Base-by-base conservation (phyloP, 352 stramenopile genomes). In the Peronospora belbahrii region DNA sequence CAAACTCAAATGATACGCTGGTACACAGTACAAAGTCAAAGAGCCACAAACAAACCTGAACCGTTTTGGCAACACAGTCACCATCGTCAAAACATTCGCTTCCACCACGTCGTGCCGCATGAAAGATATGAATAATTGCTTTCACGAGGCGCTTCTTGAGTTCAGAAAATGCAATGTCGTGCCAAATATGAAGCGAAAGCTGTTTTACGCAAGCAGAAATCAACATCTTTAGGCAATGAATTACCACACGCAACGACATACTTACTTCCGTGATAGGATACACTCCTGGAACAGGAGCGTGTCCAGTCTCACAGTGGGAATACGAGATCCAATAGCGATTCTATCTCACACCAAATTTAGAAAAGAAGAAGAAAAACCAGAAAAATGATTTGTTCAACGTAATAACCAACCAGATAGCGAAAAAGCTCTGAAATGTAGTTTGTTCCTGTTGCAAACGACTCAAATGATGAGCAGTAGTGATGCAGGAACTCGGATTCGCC, bases 261-360 rank as follows among this genome's bases (percentile, higher is more conserved):
- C 52, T 20, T 65, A 91, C 82, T 64, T 93, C 79, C 10, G 80
- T 81, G 18, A 93, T 62, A 4, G 82, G 70, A 54, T 88, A 93
- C 25, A 93, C 82, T 14, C 82, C 82, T 22, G 76, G 77, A 45
- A 93, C 77, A 35, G 82, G 82, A 5, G 82, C 82, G 43, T 91
- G 76, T 2, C 82, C 82, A 17, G 74, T 91, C 50, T 88, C 75
- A 23, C 76, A 93, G 32, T 93, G 82, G 4, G 82, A 88, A 52
- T 89, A 93, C 27, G 69, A 76, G 53, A 93, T 90, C 82, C 82
- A 93, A 47, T 91, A 93, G 17, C 82, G 79, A 39, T 93, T 89
- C 73, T 85, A 30, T 11, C 50, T 4, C 28, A 43, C 13, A 41
- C 34, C 18, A 28, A 23, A n/a, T 20, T 18, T n/a, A n/a, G n/a